Percentiles rank a stretch among this genome's conserved stretches.
These are phyloP conservation scores for Chalaropsis thielavioides DNA, from an alignment of 2,329 filamentous ascomycete genomes.

Conservation along the genomic window DNA sequence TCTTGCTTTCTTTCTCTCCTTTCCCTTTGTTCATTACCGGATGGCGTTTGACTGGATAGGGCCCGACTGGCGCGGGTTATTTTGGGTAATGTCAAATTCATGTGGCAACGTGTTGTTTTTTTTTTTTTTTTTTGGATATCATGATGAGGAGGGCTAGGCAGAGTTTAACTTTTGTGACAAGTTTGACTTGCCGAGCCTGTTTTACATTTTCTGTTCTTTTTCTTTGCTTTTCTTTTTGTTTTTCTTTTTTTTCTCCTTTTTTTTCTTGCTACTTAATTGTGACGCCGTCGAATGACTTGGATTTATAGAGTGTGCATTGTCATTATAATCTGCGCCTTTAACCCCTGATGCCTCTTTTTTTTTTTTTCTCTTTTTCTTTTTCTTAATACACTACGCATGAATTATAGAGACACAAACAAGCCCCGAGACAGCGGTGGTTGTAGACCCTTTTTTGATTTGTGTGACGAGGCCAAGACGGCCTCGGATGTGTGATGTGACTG, in stretches of 20 bases:
- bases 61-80: too few species aligned
- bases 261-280: slow-evolving; percentile 12
- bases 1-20: not conserved
- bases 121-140: too few species aligned
- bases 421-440: not conserved
- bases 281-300: not conserved
- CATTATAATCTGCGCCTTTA: not conserved
- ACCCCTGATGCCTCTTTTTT: not conserved
- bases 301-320: not conserved
- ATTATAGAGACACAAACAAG: not conserved
- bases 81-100: too few species aligned
- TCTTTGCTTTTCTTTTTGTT: not conserved
- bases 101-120: too few species aligned
- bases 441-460: too few species aligned
- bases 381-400: not conserved
- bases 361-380: not conserved
- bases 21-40: not conserved
- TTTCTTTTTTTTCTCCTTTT: slow-evolving; percentile 6
- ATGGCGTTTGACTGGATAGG: not conserved
- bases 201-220: not conserved
- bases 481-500: too few species aligned
- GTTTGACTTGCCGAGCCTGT: not conserved
- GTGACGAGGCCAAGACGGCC: too few species aligned
- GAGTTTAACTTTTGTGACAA: too few species aligned
- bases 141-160: too few species aligned